Evolutionary conservation across 768 basidiomycete genomes (phyloP).

Genomic region (Hydnum rufescens): DNA sequence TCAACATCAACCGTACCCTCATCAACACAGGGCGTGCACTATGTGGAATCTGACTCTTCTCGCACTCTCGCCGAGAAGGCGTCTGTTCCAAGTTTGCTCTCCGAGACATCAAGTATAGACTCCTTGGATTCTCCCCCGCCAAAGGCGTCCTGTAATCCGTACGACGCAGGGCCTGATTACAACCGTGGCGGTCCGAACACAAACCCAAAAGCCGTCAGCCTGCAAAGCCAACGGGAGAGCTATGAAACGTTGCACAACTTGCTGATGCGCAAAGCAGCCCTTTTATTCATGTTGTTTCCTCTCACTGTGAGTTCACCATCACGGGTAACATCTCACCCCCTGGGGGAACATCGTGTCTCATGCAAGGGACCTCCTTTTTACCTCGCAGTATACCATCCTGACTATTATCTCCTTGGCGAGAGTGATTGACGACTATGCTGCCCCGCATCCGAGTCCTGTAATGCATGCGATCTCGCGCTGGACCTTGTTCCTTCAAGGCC

Average conservation of each 20-base stretch:
- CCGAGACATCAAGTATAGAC: no score
- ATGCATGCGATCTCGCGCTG: constrained; percentile 9
- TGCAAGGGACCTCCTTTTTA: no score
- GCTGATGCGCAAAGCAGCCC: neutral
- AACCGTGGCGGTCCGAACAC: neutral
- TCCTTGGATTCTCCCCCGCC: no score
- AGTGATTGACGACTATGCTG: constrained; percentile 2
- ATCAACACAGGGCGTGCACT: no score
- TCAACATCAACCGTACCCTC: no score
- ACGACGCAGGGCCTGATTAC: neutral
- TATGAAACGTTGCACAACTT: neutral
- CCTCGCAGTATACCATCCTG: constrained; percentile 6
- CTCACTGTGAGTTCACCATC: constrained; percentile 4
- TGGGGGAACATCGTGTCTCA: no score
- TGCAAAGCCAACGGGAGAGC: neutral
- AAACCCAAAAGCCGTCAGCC: neutral
- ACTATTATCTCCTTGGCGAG: constrained; percentile 5
- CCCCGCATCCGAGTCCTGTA: constrained; percentile 2
- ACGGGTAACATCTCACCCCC: neutral
- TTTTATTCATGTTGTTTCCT: constrained; percentile 7
- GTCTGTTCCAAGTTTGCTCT: no score
- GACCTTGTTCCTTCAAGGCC: constrained; percentile 9
- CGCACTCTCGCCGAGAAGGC: no score
- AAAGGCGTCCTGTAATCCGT: no score
- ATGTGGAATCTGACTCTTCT: no score